These are phyloP conservation scores for Hyphodiscus sp. DNA, from an alignment of 2,329 filamentous ascomycete genomes.

Conservation along the genomic window DNA sequence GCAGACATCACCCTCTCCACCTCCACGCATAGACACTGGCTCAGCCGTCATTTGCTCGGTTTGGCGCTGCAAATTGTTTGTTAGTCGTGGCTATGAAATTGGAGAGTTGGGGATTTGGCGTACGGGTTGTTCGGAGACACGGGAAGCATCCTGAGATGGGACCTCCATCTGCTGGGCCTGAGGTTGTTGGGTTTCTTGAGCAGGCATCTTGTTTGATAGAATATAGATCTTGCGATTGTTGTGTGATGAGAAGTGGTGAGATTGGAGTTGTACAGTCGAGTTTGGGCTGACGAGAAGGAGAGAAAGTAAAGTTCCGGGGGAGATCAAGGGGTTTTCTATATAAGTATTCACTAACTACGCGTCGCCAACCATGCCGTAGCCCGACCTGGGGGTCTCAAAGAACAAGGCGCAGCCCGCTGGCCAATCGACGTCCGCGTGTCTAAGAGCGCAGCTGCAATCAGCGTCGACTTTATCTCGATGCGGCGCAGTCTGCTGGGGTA, in stretches of 20 bases:
- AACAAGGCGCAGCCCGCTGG: background rate
- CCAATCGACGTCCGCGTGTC: background rate
- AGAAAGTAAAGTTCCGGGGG: background rate
- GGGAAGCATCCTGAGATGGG: conserved; percentile 6
- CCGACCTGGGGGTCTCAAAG: background rate
- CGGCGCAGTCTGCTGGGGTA: background rate
- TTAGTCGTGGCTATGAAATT: conserved; percentile 32
- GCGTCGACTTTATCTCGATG: background rate
- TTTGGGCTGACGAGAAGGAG: background rate
- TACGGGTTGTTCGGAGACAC: conserved; percentile 25
- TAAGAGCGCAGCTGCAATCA: background rate
- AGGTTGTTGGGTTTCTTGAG: conserved; percentile 26
- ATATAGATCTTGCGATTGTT: background rate
- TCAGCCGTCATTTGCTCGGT: conserved; percentile 26
- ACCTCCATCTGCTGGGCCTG: conserved; percentile 25
- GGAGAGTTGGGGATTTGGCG: conserved; percentile 9
- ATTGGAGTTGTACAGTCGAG: background rate
- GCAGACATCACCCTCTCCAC: conserved; percentile 20
- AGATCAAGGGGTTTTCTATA: background rate
- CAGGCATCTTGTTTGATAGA: conserved; percentile 23
- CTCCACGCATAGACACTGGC: conserved; percentile 24
- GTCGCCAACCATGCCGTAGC: background rate
- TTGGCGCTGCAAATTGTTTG: conserved; percentile 23
- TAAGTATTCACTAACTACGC: too few species aligned
- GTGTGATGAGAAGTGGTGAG: background rate